Conservation (phyloP, 176 grass and related monocot species). For the Bonia amplexicaulis region DNA sequence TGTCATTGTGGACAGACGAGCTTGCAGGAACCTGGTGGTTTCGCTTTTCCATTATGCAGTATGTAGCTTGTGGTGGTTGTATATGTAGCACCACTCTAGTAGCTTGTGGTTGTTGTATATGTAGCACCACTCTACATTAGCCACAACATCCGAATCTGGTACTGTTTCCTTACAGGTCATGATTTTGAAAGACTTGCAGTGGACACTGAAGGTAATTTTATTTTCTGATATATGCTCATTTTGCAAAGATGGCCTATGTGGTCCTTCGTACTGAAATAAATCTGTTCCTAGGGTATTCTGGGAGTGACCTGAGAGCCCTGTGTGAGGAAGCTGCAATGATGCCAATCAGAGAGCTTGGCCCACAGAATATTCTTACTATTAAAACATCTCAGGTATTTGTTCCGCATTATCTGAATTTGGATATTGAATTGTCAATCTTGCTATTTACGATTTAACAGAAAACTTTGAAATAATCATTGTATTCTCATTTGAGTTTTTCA, state of each 20-base stretch:
- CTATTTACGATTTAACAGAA: neutral
- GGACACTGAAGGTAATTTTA: slow-evolving; percentile 70
- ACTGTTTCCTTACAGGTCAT: slow-evolving; percentile 44
- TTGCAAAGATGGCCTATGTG: slow-evolving; percentile 6
- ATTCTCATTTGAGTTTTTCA: neutral
- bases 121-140: neutral
- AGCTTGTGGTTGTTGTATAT: neutral
- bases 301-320: slow-evolving; percentile 87
- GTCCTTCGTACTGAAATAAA: neutral
- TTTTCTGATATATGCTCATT: slow-evolving; percentile 9
- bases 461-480: neutral
- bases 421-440: neutral
- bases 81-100: no score
- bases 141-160: neutral
- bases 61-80: neutral
- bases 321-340: slow-evolving; percentile 98
- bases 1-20: neutral
- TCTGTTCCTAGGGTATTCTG: slow-evolving; percentile 75
- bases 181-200: slow-evolving; percentile 76
- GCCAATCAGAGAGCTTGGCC: slow-evolving; percentile 91
- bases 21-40: neutral
- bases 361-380: slow-evolving; percentile 79
- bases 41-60: slow-evolving; percentile 1
- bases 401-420: neutral
- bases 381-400: slow-evolving; percentile 73